Evolutionary conservation across 202 grass and related monocot species (phyloP), one percentile per base, ranked within the genome.

Genomic region (Thinopyrum obtusiflorum): DNA sequence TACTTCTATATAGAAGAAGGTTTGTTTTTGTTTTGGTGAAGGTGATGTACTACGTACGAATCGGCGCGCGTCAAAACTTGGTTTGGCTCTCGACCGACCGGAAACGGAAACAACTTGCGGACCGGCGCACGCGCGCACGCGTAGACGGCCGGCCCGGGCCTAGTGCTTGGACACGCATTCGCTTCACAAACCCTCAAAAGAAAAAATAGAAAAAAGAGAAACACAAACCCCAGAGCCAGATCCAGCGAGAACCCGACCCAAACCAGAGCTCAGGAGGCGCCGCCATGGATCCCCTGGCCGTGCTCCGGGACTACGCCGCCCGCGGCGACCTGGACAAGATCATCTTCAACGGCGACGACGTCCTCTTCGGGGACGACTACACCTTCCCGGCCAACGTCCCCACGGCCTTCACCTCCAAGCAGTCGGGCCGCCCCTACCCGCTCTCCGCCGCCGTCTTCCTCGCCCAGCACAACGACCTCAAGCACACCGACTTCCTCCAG

Each of bases 401-500:
- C 26, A 98, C 96, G 42, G 91, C 86, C 44, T 98, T 93, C 87
- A 60, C 91, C 27, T 96, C 92, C 80, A 98, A 98, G 93, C 91
- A 84, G 77, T 91, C 89, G 6, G 88, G 87, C 62, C 90, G 91
- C 46, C 84, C 88, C 84, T 98, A 96, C 85, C 63, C 91, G 2
- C 96, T 98, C 61, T 91, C 89, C 80, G 79, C 91, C 80, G 93
- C 94, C 25, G 82, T 96, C 86, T 96, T 98, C 93, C 94, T 98
- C 80, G 89, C 92, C 29, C 93, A 91, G 70, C 91, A 98, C 80
- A 89, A 92, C 86, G 79, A 92, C 80, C 83, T 98, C 80, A 94
- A 96, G 81, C 93, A 98, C 88, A 98, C 93, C 21, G 93, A 98
- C 60, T 96, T 94, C 82, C 89, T 98, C 72, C 97, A 98, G 82